phyloP scores from a whole-genome alignment of 1,139 yeast genomes.

The Saccharomycopsis phalli region DNA sequence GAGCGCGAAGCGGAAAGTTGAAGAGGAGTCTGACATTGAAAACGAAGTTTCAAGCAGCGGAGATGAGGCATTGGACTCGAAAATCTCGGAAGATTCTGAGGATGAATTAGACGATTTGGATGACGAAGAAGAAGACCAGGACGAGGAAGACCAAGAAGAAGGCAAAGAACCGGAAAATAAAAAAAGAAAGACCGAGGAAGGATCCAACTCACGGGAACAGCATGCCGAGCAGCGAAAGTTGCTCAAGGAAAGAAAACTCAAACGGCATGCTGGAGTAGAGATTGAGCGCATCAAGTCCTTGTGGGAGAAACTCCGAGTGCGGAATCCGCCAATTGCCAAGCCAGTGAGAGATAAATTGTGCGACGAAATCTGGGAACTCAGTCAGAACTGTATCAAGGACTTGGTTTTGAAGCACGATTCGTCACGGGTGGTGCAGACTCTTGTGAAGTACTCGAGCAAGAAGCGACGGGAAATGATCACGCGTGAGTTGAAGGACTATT shows the following conservation, averaged over 20 bases:
- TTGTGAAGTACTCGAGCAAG: conserved; percentile 76
- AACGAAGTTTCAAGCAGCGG: conserved; percentile 15
- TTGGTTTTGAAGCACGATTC: conserved; percentile 94
- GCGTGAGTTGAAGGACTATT: conserved; percentile 45
- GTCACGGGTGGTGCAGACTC: conserved; percentile 89
- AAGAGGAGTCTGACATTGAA: conserved; percentile 8
- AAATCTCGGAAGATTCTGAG: conserved; percentile 26
- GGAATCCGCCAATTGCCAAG: conserved; percentile 73
- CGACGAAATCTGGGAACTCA: conserved; percentile 76
- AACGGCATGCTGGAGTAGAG: conserved; percentile 77
- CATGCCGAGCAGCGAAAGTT: conserved; percentile 79
- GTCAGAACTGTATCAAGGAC: conserved; percentile 71
- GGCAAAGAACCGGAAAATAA: conserved; percentile 24
- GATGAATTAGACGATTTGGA: conserved; percentile 27
- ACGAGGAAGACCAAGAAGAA: conserved; percentile 26
- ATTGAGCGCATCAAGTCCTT: conserved; percentile 77
- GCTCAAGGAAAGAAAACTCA: conserved; percentile 73
- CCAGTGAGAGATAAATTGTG: conserved; percentile 70
- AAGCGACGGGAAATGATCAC: conserved; percentile 72
- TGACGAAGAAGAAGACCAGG: conserved; percentile 25
- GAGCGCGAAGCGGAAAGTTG: conserved; percentile 6
- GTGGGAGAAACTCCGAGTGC: conserved; percentile 90
- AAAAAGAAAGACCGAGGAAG: conserved; percentile 21
- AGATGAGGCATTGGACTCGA: conserved; percentile 21
- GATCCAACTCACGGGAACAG: conserved; percentile 48